These are phyloP conservation scores for Allium sativum DNA, from an alignment of 106 monocot species.

Conservation along the genomic window DNA sequence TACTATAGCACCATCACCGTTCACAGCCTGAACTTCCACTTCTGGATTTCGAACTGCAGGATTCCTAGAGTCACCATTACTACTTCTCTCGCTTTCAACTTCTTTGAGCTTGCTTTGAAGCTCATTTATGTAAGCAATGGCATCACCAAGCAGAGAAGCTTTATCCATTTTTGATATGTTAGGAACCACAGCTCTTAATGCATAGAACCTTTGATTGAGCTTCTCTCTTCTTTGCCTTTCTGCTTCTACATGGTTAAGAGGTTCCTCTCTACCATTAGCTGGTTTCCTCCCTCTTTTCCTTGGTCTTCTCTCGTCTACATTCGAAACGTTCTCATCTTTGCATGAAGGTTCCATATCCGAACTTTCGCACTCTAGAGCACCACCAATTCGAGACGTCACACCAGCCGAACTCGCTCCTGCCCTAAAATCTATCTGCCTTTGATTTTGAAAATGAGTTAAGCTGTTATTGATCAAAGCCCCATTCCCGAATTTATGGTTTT, in stretches of 20 bases:
- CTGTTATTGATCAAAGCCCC: not conserved
- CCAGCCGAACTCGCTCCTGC: constrained; percentile 13
- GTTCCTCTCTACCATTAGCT: constrained; percentile 61
- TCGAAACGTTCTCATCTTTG: constrained; percentile 18
- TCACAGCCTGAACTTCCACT: constrained; percentile 36
- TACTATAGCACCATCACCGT: constrained; percentile 46
- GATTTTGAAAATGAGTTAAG: not conserved
- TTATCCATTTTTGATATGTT: constrained; percentile 84
- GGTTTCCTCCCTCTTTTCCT: constrained; percentile 65
- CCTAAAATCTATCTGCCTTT: constrained; percentile 22
- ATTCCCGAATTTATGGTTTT: not conserved
- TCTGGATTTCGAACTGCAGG: constrained; percentile 13
- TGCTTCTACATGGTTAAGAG: constrained; percentile 62
- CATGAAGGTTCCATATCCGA: constrained; percentile 21
- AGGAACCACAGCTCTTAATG: constrained; percentile 59
- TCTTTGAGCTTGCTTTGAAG: constrained; percentile 67
- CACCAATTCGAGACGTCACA: constrained; percentile 6
- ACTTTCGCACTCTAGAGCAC: constrained; percentile 5
- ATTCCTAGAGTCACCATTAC: constrained; percentile 1
- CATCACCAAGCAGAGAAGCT: constrained; percentile 60
- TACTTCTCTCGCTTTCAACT: constrained; percentile 38
- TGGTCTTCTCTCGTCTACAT: constrained; percentile 28
- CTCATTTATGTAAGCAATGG: constrained; percentile 62
- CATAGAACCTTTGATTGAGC: constrained; percentile 73
- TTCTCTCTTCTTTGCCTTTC: constrained; percentile 73